Evolutionary conservation across 768 basidiomycete species (phyloP).

Genomic region (Tricholoma matsutake): DNA sequence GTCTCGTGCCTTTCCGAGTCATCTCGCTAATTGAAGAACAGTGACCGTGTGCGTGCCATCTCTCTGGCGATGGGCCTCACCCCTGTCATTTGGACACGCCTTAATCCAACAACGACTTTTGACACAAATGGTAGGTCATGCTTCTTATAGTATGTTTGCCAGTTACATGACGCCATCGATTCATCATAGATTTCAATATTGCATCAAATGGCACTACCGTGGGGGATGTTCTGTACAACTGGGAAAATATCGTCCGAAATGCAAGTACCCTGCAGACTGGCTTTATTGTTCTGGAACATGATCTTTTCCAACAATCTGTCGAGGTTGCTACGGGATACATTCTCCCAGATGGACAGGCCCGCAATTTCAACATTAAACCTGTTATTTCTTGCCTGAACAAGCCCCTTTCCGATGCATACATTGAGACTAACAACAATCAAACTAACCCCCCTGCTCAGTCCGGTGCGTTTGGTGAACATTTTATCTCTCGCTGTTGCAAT

Average conservation of each 20-base stretch:
- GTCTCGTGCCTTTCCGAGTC: not conserved
- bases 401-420: conserved; percentile 62
- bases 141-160: conserved; percentile 4
- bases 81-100: conserved; percentile 83
- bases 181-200: conserved; percentile 70
- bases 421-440: conserved; percentile 76
- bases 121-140: conserved; percentile 57
- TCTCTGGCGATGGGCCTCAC: conserved; percentile 77
- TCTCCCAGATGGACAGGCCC: conserved; percentile 74
- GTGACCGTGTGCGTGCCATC: conserved; percentile 86
- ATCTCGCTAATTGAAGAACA: conserved; percentile 25
- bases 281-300: conserved; percentile 88
- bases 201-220: conserved; percentile 58
- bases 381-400: conserved; percentile 67
- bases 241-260: conserved; percentile 69
- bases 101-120: conserved; percentile 57
- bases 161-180: conserved; percentile 8
- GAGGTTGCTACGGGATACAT: conserved; percentile 87
- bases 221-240: conserved; percentile 62
- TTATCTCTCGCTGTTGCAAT: conserved; percentile 54
- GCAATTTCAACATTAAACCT: conserved; percentile 66
- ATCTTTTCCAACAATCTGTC: conserved; percentile 81
- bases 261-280: conserved; percentile 59
- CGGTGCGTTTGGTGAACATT: conserved; percentile 49
- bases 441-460: conserved; percentile 53